Evolutionary conservation across 108 stramenopile genomes (phyloP).

Genomic region (Nitzschia inconspicua): DNA sequence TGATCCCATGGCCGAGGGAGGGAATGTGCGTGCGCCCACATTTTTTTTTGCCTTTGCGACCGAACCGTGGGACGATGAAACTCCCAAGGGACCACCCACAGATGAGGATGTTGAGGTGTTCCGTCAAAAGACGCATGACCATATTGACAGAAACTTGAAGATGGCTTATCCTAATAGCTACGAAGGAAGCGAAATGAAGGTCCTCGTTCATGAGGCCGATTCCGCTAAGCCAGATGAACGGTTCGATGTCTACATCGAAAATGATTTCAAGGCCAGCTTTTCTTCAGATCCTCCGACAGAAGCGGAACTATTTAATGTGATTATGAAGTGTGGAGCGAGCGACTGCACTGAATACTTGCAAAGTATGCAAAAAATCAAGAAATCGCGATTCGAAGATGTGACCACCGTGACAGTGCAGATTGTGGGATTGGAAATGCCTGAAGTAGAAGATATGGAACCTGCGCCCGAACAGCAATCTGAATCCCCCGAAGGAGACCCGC

Average conservation of each 20-base stretch:
- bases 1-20: not conserved
- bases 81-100: constrained; percentile 3
- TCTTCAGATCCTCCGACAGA: constrained; percentile 15
- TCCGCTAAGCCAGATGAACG: constrained; percentile 11
- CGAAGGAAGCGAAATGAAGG: constrained; percentile 4
- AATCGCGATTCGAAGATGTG: constrained; percentile 8
- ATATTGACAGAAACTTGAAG: constrained; percentile 8
- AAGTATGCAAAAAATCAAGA: constrained; percentile 13
- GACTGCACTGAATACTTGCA: constrained; percentile 9
- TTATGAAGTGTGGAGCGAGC: constrained; percentile 12
- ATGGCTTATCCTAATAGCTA: constrained; percentile 13
- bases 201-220: constrained; percentile 1
- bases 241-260: constrained; percentile 11
- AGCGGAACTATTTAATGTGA: constrained; percentile 12
- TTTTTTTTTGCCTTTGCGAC: constrained; percentile 18
- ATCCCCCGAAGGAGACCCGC: not conserved
- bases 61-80: constrained; percentile 8
- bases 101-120: constrained; percentile 1
- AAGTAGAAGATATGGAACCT: constrained; percentile 4
- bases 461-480: constrained; percentile 1
- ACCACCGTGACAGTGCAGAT: constrained; percentile 18
- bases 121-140: constrained; percentile 2
- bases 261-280: constrained; percentile 5
- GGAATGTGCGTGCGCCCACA: not conserved
- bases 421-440: constrained; percentile 14